Percentiles rank a stretch among this genome's conserved stretches.
phyloP scores from a whole-genome alignment of 371 early-diverging fungal species.

The Entomophthora muscae region DNA sequence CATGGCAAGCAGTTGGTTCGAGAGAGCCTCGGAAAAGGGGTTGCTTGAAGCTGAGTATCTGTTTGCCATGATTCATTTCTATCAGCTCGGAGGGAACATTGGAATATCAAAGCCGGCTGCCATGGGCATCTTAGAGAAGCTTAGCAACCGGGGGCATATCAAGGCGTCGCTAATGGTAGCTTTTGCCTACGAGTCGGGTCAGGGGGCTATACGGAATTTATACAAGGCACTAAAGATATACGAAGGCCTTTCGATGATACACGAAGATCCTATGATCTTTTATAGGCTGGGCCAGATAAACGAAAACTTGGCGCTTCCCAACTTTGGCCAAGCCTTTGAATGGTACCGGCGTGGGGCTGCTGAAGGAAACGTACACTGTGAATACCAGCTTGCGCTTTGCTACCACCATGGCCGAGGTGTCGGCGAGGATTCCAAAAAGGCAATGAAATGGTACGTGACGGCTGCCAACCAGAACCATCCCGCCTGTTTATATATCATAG shows the following conservation, averaged over 20 bases:
- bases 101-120: not conserved
- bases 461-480: slow-evolving; percentile 52
- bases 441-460: slow-evolving; percentile 46
- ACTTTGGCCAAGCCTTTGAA: slow-evolving; percentile 23
- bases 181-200: slow-evolving; percentile 14
- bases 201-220: slow-evolving; percentile 35
- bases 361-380: slow-evolving; percentile 37
- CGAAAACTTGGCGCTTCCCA: slow-evolving; percentile 46
- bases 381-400: slow-evolving; percentile 60
- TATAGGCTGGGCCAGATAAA: slow-evolving; percentile 56
- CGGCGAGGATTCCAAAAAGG: slow-evolving; percentile 16
- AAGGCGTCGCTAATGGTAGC: slow-evolving; percentile 31
- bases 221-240: slow-evolving; percentile 6
- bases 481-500: slow-evolving; percentile 55
- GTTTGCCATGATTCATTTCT: slow-evolving; percentile 17
- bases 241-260: not conserved
- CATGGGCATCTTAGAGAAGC: not conserved
- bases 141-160: not conserved
- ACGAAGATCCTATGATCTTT: slow-evolving; percentile 34
- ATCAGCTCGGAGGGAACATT: not conserved
- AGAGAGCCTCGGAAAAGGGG: slow-evolving; percentile 17
- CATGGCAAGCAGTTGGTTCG: not conserved
- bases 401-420: slow-evolving; percentile 61
- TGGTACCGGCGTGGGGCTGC: slow-evolving; percentile 41
- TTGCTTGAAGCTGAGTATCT: slow-evolving; percentile 21